Base-by-base conservation (phyloP, 768 basidiomycete species). In the Boletus rex-veris region DNA sequence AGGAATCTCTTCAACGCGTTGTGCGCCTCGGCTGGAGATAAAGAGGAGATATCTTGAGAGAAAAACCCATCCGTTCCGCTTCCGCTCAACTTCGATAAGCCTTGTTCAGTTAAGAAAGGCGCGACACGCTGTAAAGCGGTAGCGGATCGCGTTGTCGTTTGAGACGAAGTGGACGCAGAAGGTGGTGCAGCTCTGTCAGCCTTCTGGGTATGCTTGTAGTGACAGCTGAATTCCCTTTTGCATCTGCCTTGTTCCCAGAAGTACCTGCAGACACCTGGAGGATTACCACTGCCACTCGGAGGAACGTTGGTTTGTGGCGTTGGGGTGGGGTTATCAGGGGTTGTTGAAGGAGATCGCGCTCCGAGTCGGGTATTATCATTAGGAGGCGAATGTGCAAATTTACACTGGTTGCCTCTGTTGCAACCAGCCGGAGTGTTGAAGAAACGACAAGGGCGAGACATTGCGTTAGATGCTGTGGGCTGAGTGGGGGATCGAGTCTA, bases 211-310 rank as follows among this genome's bases (percentile, higher is more conserved):
- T 84, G 83, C 21, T 45, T 53, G 58, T 64, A 82, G 35, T 58
- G 69, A 64, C 82, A 84, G 1, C 61, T 59, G 48, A 78, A 80
- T 43, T 76, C 78, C 14, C 64, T 63, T n/a, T 58, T 72, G 64
- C 82, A 84, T 39, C 55, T 66, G 10, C 81, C 82, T 1, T 58
- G 65, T 2, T 70, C 64, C 80, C 79, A 83, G 60, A 68, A 84
- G 57, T 65, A 76, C 24, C 57, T 65, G 66, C 82, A 84, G 8
- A 72, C 66, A 3, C 79, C 79, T n/a, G 49, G 56, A 41, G 69
- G 67, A 19, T 28, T 55, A 4, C 51, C 53, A 11, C 48, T 21
- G 30, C 55, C 39, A 31, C 19, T 37, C 42, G 62, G 38, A 50
- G 28, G 52, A 19, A 38, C 7, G 16, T n/a, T 14, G 35, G 3